These are phyloP conservation scores for Kwoniella botswanensis DNA, from an alignment of 768 basidiomycete species.

Conservation along the genomic window DNA sequence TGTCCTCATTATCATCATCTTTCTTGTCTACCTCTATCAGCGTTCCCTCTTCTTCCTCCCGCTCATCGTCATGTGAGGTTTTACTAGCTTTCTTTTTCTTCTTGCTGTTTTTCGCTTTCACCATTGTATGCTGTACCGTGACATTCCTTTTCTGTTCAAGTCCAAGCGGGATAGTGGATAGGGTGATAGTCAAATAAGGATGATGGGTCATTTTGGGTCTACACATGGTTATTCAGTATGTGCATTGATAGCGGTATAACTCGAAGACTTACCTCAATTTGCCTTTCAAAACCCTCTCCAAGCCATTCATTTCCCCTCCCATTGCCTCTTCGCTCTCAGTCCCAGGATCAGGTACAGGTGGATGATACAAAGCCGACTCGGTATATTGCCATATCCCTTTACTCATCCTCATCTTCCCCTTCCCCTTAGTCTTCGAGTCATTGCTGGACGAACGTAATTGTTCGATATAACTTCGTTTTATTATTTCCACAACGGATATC, in stretches of 20 bases:
- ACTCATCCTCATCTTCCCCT: conserved; percentile 15
- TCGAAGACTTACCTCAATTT: conserved; percentile 36
- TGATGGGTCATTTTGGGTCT: conserved; percentile 53
- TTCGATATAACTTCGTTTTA: conserved; percentile 72
- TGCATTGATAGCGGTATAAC: not conserved
- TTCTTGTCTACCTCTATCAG: not conserved
- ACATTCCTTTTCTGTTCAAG: conserved; percentile 32
- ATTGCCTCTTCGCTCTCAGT: conserved; percentile 3
- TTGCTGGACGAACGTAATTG: not conserved
- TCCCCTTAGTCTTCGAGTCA: conserved; percentile 25
- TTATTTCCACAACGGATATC: conserved; percentile 78
- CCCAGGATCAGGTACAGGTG: not conserved
- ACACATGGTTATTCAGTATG: too few relatives aligned
- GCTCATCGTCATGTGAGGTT: conserved; percentile 61
- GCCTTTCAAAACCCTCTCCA: conserved; percentile 36
- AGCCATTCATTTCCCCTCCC: conserved; percentile 13
- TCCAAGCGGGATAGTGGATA: conserved; percentile 43
- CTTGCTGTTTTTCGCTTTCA: conserved; percentile 9
- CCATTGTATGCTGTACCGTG: conserved; percentile 40
- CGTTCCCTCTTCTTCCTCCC: conserved; percentile 4
- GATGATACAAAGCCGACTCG: conserved; percentile 28
- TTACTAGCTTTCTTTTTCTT: conserved; percentile 52
- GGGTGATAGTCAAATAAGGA: conserved; percentile 48
- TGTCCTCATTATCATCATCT: not conserved
- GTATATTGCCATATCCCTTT: conserved; percentile 55